Evolutionary conservation across 148 eudicot genomes (phyloP).

Genomic region (Rhododendron williamsianum): DNA sequence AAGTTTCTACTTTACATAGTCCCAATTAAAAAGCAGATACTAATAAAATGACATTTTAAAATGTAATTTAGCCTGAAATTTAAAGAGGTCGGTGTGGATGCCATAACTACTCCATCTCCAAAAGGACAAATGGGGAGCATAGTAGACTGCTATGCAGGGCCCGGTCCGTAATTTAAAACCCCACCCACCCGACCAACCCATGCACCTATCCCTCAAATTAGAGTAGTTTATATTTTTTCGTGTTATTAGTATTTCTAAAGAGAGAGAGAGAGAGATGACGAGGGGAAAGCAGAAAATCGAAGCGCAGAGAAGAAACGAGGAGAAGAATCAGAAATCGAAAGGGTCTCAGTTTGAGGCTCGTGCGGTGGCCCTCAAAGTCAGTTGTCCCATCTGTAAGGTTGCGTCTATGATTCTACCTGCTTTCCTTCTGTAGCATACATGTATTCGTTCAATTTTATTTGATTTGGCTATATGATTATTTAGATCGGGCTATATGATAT

Average conservation of each 20-base stretch:
- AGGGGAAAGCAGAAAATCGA: slow-evolving; percentile 86
- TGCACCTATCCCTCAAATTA: too few relatives aligned
- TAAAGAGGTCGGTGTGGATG: accelerated
- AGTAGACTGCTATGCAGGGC: too few relatives aligned
- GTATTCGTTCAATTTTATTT: background rate
- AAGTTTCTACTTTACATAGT: too few relatives aligned
- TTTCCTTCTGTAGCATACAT: background rate
- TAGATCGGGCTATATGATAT: background rate
- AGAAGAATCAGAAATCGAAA: slow-evolving; percentile 56
- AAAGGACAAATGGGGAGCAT: too few relatives aligned
- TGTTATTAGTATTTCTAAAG: too few relatives aligned
- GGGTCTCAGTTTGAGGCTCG: slow-evolving; percentile 85
- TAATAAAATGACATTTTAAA: too few relatives aligned
- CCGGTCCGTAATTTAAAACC: too few relatives aligned
- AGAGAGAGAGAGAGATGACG: slow-evolving; percentile 35
- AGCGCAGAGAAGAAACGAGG: slow-evolving; percentile 62
- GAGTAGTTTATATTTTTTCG: too few relatives aligned
- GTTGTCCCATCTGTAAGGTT: slow-evolving; percentile 75
- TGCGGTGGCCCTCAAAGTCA: slow-evolving; percentile 71
- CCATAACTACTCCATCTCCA: too few relatives aligned
- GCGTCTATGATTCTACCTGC: background rate
- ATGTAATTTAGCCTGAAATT: too few relatives aligned
- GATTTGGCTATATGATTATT: background rate
- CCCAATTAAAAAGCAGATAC: too few relatives aligned
- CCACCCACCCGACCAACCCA: too few relatives aligned